Evolutionary conservation across 768 basidiomycete species (phyloP).

Genomic region (Nevesoporus exiguus): DNA sequence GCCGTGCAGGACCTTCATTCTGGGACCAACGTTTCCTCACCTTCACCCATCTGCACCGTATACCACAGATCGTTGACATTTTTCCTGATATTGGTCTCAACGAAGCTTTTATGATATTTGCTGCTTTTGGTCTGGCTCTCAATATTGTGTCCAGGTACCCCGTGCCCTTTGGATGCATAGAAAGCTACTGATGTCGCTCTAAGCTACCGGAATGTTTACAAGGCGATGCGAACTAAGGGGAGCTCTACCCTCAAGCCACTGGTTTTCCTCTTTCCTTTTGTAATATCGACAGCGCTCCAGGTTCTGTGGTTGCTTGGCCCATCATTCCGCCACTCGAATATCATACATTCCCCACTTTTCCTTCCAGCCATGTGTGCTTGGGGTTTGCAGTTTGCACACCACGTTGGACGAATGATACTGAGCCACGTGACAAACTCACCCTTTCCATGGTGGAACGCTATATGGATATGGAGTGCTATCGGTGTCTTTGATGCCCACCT

Average conservation of each 20-base stretch:
- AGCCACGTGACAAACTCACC: slow-evolving; percentile 82
- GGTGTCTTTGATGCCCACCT: slow-evolving; percentile 84
- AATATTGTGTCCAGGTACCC: slow-evolving; percentile 73
- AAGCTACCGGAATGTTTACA: slow-evolving; percentile 81
- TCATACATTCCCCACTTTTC: slow-evolving; percentile 74
- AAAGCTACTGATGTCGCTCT: slow-evolving; percentile 1
- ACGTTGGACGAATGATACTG: slow-evolving; percentile 90
- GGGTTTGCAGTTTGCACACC: slow-evolving; percentile 89
- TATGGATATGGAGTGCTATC: slow-evolving; percentile 79
- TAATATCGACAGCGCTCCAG: slow-evolving; percentile 65
- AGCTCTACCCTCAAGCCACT: slow-evolving; percentile 54
- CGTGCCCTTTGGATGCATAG: not conserved
- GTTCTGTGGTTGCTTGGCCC: slow-evolving; percentile 80
- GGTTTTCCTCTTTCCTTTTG: slow-evolving; percentile 75
- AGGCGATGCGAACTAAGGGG: slow-evolving; percentile 43
- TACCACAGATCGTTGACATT: slow-evolving; percentile 42
- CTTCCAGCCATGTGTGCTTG: slow-evolving; percentile 88
- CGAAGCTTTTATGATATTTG: slow-evolving; percentile 85
- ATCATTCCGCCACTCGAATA: slow-evolving; percentile 52
- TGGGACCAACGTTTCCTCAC: slow-evolving; percentile 75
- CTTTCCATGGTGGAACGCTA: slow-evolving; percentile 85
- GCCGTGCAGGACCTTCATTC: slow-evolving; percentile 59
- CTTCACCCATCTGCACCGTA: slow-evolving; percentile 50
- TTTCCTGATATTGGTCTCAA: slow-evolving; percentile 76
- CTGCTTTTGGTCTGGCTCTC: slow-evolving; percentile 61